Base-by-base conservation (phyloP, 108 stramenopile genomes). In the Nitzschia sp. region DNA sequence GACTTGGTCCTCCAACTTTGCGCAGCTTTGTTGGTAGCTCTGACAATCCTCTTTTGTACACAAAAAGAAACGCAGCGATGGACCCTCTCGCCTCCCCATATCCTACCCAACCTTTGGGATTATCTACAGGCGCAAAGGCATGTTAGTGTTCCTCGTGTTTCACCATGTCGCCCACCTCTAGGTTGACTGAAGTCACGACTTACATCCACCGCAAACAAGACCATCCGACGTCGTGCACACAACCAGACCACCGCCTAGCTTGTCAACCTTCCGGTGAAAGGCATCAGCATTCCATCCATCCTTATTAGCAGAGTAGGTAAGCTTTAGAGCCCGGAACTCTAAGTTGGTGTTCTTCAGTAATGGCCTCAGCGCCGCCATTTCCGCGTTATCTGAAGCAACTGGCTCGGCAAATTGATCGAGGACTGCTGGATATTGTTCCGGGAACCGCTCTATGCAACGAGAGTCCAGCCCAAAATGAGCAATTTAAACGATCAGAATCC, bases 331-430 rank as follows among this genome's bases (percentile, higher is more conserved):
- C 17, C 94, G 72, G 13, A 47, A 58, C 62, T 95, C 94, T 35
- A 95, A 68, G 61, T 92, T 95, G 24, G 94, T 95, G 74, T 92
- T 92, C 64, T 90, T 90, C 23, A 95, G 64, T 26, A 95, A 68
- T 8, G 94, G 94, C 15, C 94, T 74, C 17, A 90, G 34, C 25
- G 62, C 58, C 51, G 85, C 81, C 86, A 89, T 82, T 46, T 89
- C 92, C 15, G 58, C 57, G 46, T 76, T 68, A 59, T 95, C 94
- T 0, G 70, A 55, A 11, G 76, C 80, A n/a, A 95, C 68, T 2
- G 87, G 88, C 33, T 81, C 84, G 24, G 89, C 94, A 45, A 54
- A 67, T 81, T 85, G 85, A 57, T 90, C 87, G 23, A 76, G 59
- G 0, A 82, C 83, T 2, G 90, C 88, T 5, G 94, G 94, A 72